These are phyloP conservation scores for Cutaneotrichosporon curvatum DNA, from an alignment of 1,284 basidiomycete genomes.

Conservation along the genomic window DNA sequence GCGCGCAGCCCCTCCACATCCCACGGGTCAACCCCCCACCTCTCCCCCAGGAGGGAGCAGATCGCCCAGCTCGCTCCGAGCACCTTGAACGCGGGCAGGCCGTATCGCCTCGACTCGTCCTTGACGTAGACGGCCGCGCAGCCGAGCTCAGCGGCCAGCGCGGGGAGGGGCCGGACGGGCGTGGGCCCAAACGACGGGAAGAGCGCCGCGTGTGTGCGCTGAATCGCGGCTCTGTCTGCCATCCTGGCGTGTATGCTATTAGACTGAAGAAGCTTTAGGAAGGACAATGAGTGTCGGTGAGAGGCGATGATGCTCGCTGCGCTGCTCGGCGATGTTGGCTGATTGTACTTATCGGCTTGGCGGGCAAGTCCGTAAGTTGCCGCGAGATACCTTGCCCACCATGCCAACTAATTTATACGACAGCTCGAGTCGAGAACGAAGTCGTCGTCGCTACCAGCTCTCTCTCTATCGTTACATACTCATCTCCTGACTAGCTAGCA, in stretches of 20 bases:
- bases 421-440: too few relatives aligned
- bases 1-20: constrained; percentile 4
- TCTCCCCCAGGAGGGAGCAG: constrained; percentile 3
- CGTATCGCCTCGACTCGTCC: constrained; percentile 15
- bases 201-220: constrained; percentile 10
- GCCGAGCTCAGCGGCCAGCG: constrained; percentile 10
- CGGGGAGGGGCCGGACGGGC: constrained; percentile 4
- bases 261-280: too few relatives aligned
- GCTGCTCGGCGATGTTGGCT: too few relatives aligned
- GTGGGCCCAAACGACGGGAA: constrained; percentile 14
- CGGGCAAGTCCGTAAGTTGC: too few relatives aligned
- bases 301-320: background rate
- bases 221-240: background rate
- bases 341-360: too few relatives aligned
- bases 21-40: constrained; percentile 13
- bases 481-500: too few relatives aligned
- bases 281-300: background rate
- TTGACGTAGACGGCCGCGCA: constrained; percentile 12
- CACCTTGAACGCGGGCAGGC: constrained; percentile 18
- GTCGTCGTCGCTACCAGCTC: too few relatives aligned
- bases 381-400: too few relatives aligned
- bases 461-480: too few relatives aligned
- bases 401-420: too few relatives aligned
- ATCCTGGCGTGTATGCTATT: background rate
- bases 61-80: constrained; percentile 17